Percentiles rank a stretch among this genome's conserved stretches.
phyloP scores from a whole-genome alignment of 768 basidiomycete species.

The Lactarius quietus region DNA sequence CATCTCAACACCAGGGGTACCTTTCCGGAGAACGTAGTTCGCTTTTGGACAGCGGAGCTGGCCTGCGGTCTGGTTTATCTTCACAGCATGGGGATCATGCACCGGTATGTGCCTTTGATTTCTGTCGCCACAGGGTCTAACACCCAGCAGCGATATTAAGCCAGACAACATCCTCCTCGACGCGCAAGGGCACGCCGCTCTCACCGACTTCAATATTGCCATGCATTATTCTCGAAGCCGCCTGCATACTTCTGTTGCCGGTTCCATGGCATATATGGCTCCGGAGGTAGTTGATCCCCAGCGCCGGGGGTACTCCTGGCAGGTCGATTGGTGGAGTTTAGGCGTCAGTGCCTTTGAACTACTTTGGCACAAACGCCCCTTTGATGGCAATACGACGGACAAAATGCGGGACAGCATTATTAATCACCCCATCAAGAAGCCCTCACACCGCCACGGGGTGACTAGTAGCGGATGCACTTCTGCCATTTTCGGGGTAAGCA shows the following conservation, averaged over 20 bases:
- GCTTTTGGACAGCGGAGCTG: slow-evolving; percentile 89
- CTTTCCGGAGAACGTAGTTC: slow-evolving; percentile 68
- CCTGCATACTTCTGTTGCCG: slow-evolving; percentile 88
- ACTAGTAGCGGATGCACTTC: slow-evolving; percentile 65
- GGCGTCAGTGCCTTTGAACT: slow-evolving; percentile 90
- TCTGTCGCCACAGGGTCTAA: slow-evolving; percentile 24
- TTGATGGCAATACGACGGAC: slow-evolving; percentile 85
- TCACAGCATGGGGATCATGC: slow-evolving; percentile 88
- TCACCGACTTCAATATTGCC: slow-evolving; percentile 99
- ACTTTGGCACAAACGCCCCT: slow-evolving; percentile 78
- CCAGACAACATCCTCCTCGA: slow-evolving; percentile 97
- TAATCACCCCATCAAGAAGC: slow-evolving; percentile 72
- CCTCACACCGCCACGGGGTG: slow-evolving; percentile 43
- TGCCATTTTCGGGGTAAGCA: slow-evolving; percentile 63
- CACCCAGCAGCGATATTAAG: slow-evolving; percentile 73
- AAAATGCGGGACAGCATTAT: slow-evolving; percentile 86
- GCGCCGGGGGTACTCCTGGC: slow-evolving; percentile 89
- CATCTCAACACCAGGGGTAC: slow-evolving; percentile 72
- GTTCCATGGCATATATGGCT: slow-evolving; percentile 99
- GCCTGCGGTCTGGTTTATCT: slow-evolving; percentile 83
- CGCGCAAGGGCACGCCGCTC: slow-evolving; percentile 88
- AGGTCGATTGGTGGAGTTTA: slow-evolving; percentile 94
- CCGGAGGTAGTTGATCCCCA: slow-evolving; percentile 77
- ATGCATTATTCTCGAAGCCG: slow-evolving; percentile 93
- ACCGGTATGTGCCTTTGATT: slow-evolving; percentile 58